Conservation (phyloP, 108 stramenopile species). For the Skeletonema marinoi region DNA sequence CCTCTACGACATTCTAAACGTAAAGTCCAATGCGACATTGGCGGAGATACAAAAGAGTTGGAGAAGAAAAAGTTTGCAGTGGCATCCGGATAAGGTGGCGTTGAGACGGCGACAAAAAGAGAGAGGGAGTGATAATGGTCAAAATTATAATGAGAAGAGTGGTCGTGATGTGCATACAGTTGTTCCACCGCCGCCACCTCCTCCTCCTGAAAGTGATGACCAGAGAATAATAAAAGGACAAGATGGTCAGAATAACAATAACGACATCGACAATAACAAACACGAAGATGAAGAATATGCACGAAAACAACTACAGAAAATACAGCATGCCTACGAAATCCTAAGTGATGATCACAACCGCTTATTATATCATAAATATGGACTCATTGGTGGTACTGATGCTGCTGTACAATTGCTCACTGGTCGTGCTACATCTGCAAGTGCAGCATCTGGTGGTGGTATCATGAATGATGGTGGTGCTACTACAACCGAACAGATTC, state of each 20-base stretch:
- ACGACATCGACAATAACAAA: not conserved
- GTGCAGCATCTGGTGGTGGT: not conserved
- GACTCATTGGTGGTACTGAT: constrained; percentile 55
- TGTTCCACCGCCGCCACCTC: constrained; percentile 17
- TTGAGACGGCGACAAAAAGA: not conserved
- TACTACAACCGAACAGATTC: constrained; percentile 9
- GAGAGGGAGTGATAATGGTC: not conserved
- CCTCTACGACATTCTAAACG: constrained; percentile 80
- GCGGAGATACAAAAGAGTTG: constrained; percentile 76
- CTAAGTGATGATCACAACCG: constrained; percentile 73
- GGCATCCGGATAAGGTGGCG: constrained; percentile 86
- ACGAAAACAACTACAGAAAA: constrained; percentile 31
- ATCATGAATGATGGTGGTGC: not conserved
- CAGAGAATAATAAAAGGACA: not conserved
- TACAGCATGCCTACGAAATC: constrained; percentile 74
- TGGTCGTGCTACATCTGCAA: constrained; percentile 9
- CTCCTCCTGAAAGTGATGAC: not conserved
- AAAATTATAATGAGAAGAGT: not conserved
- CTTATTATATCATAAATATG: constrained; percentile 78
- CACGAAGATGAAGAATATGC: constrained; percentile 8
- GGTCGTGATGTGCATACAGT: no score
- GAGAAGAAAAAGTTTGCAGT: constrained; percentile 60
- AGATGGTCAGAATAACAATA: not conserved
- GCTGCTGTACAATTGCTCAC: constrained; percentile 54
- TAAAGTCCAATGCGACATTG: constrained; percentile 71